Evolutionary conservation across 257 asterid genomes (phyloP), one percentile per base, ranked within the genome.

Genomic region (Cynanchum wilfordii): DNA sequence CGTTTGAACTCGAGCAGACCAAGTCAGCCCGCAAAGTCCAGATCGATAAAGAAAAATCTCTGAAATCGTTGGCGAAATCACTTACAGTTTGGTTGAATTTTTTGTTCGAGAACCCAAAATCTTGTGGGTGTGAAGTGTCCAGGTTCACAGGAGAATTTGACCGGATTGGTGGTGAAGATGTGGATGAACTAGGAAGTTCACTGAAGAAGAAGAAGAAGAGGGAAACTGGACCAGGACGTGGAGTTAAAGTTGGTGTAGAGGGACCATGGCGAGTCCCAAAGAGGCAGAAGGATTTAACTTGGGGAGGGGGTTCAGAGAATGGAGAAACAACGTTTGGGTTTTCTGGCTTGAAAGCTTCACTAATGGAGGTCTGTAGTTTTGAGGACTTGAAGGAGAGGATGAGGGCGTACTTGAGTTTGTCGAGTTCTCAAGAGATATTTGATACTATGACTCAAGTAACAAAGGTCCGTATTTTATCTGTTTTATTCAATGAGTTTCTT

Each of bases 71-170:
- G 7, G 85, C 95, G 19, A 95, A 88, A 56, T 92, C 99, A 11
- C 90, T 95, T 27, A 80, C 93, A 0, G 97, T 92, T 50, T 95
- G 99, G 98, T 89, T 95, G 77, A 95, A 95, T 78, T 95, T 95
- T 71, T 72, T 95, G 72, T 86, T 90, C 27, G 91, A 90, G 73
- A 90, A 87, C 80, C 97, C 99, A 47, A 73, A 79, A 55, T 87
- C 95, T 25, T 95, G 97, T 36, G 99, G 98, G 56, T 89, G 97
- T 69, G 95, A 86, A 17, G 86, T 86, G 13, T 73, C 89, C 13
- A 83, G 62, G 42, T 82, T 86, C 66, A 77, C 85, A 0, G 96
- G 96, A 51, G 94, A 90, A 73, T 66, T 62, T 51, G 89, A 78
- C 45, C 77, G 81, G 66, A 79, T 77, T 15, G 82, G 66, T 74